A percentile compares a stretch with the other conserved stretches of the same genome.
Evolutionary conservation across 2,329 filamentous ascomycete species (phyloP).

Genomic region (Cercospora sp.): DNA sequence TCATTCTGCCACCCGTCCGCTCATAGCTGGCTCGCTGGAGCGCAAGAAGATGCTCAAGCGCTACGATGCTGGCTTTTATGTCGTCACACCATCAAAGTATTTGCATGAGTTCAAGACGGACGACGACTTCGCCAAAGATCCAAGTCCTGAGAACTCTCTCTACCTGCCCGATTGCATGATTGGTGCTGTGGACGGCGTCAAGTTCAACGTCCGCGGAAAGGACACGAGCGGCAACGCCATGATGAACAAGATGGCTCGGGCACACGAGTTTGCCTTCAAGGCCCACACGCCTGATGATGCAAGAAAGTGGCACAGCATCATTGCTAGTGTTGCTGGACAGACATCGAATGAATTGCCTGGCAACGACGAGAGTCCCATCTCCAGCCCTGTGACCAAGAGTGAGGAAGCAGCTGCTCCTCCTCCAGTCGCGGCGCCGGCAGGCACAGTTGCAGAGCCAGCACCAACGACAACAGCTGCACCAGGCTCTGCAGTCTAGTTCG

Average conservation of each 20-base stretch:
- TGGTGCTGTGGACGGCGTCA: conserved; percentile 69
- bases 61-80: conserved; percentile 82
- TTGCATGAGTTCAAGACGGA: conserved; percentile 96
- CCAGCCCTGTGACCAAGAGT: conserved; percentile 24
- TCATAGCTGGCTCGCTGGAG: conserved; percentile 87
- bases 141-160: conserved; percentile 80
- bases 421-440: neutral
- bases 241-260: conserved; percentile 76
- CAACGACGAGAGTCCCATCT: conserved; percentile 42
- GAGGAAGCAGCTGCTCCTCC: conserved; percentile 4
- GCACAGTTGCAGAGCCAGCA: neutral
- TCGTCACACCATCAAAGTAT: conserved; percentile 82
- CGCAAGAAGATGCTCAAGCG: conserved; percentile 85
- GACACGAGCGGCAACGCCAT: conserved; percentile 76
- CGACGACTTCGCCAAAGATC: conserved; percentile 71
- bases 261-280: conserved; percentile 81
- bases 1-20: conserved; percentile 73
- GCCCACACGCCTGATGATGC: conserved; percentile 79
- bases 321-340: conserved; percentile 61
- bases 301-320: conserved; percentile 78
- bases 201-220: conserved; percentile 95
- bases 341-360: conserved; percentile 45
- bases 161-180: conserved; percentile 89
- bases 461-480: neutral
- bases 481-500: neutral